Evolutionary conservation across 345 rosid genomes (phyloP), one percentile per base, ranked within the genome.

Genomic region (Kandelia obovata): DNA sequence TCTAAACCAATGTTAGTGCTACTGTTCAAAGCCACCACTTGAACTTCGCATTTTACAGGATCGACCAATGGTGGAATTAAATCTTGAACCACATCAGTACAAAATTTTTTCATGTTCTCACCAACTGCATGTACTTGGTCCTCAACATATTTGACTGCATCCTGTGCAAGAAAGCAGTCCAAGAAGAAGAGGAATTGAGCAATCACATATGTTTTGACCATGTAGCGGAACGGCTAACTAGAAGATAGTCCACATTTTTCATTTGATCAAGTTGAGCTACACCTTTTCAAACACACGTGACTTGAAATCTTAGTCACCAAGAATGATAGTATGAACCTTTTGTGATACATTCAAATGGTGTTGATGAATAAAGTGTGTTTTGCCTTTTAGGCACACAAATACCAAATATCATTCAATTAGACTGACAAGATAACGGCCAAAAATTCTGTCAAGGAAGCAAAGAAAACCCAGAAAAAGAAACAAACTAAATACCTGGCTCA

Each of bases 141-240:
- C 69, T 80, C 88, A 62, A 80, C 86, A 73, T 66, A 82, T 68
- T 75, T 85, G 51, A 78, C 80, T 15, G 79, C 53, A 31, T 82
- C 82, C 88, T 85, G 73, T 10, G 55, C 65, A 77, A 59, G 26
- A 53, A 74, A 62, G n/a, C 53, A 75, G 35, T 65, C 35, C 19
- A 61, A 72, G 63, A 25, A 58, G 51, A 21, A 68, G 62, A 46
- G 23, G 20, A 66, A 67, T 43, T 35, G 37, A 21, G 46, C 30
- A 67, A 56, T 28, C 26, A 46, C 9, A 49, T 23, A 23, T 23
- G 62, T 27, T 34, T 35, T 21, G 31, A 17, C 17, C 20, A 67
- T 25, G 61, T 25, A 57, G 30, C 4, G 21, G 20, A 5, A 52
- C 31, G 13, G 15, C n/a, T 25, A 27, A 32, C 43, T 16, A n/a